phyloP scores from a whole-genome alignment of 2,329 filamentous ascomycete genomes.

The Onygenales sp. region DNA sequence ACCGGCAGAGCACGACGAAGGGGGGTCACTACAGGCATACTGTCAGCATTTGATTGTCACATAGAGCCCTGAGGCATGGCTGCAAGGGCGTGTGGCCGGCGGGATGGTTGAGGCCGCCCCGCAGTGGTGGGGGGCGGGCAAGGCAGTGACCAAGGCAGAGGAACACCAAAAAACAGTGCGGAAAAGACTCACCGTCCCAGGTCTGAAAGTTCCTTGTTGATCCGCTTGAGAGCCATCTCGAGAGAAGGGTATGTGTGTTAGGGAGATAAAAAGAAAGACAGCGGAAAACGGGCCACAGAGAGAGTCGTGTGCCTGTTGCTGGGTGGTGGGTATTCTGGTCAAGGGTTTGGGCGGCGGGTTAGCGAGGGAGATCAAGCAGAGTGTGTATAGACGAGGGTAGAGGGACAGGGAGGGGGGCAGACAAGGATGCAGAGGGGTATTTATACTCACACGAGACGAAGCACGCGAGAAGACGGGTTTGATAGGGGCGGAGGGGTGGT shows the following conservation, averaged over 20 bases:
- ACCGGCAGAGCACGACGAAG: conserved; percentile 96
- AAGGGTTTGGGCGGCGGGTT: background rate
- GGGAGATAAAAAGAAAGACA: conserved; percentile 1
- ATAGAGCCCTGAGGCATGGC: background rate
- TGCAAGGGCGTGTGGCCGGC: background rate
- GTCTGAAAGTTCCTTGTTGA: conserved; percentile 46
- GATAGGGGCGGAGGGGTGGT: conserved; percentile 2
- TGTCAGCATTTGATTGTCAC: conserved; percentile 12
- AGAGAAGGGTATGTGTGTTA: conserved; percentile 8
- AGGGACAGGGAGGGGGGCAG: background rate
- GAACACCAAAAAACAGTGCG: conserved; percentile 5
- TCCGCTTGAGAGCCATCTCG: conserved; percentile 43
- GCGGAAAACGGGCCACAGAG: background rate
- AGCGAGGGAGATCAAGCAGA: background rate
- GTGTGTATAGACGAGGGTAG: background rate
- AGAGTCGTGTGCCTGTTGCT: background rate
- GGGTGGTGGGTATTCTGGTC: background rate
- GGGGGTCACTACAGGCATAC: conserved; percentile 64
- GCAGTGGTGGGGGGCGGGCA: conserved; percentile 5
- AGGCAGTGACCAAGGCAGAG: conserved; percentile 3
- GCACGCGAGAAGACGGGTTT: conserved; percentile 11
- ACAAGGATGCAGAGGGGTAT: background rate
- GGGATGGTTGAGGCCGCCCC: conserved; percentile 1
- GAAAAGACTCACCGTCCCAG: conserved; percentile 37
- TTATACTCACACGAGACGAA: background rate